Evolutionary conservation across 495 filamentous ascomycete genomes (phyloP).

Genomic region (Choiromyces venosus): DNA sequence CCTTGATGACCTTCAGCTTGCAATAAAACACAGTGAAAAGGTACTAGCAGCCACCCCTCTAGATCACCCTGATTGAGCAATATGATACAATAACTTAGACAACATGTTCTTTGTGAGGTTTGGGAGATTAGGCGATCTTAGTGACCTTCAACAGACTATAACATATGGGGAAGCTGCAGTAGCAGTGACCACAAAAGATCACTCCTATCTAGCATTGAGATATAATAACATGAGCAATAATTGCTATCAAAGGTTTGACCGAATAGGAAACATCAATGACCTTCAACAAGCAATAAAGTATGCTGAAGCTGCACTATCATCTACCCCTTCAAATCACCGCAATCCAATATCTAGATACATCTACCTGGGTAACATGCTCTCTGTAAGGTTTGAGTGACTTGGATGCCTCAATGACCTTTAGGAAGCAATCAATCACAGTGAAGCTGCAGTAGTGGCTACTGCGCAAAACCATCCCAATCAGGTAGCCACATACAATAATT

Average conservation of each 20-base stretch:
- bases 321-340: constrained; percentile 9
- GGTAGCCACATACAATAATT: constrained; percentile 6
- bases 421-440: constrained; percentile 9
- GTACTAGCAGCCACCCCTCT: background rate
- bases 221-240: background rate
- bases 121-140: background rate
- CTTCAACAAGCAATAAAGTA: constrained; percentile 8
- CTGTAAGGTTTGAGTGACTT: background rate
- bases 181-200: background rate
- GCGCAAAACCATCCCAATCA: background rate
- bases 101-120: background rate
- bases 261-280: constrained; percentile 10
- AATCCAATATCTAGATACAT: background rate
- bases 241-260: constrained; percentile 4
- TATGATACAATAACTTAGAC: background rate
- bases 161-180: constrained; percentile 1
- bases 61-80: background rate
- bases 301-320: background rate
- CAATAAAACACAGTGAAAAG: background rate
- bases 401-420: background rate
- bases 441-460: background rate
- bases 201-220: background rate
- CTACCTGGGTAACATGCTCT: no score
- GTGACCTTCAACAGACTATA: constrained; percentile 9
- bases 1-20: constrained; percentile 2